These are phyloP conservation scores for Mycena filopes DNA, from an alignment of 768 basidiomycete genomes.

Conservation along the genomic window DNA sequence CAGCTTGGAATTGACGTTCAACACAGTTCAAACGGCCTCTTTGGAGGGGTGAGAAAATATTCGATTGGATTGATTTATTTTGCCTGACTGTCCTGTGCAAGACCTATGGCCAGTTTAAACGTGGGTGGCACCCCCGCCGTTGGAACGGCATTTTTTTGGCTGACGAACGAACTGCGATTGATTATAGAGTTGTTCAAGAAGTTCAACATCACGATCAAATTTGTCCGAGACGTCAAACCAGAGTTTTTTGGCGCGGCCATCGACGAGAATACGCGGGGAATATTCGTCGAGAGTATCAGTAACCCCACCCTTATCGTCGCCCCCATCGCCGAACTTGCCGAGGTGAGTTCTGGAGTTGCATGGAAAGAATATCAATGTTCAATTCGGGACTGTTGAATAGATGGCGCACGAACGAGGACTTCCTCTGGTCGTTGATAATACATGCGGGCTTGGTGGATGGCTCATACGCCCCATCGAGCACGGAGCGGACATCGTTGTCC, in stretches of 20 bases:
- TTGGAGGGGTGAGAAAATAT: slow-evolving; percentile 16
- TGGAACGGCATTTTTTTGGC: no score
- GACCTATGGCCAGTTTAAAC: slow-evolving; percentile 24
- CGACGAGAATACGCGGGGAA: slow-evolving; percentile 25
- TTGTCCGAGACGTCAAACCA: slow-evolving; percentile 17
- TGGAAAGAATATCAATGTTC: slow-evolving; percentile 27
- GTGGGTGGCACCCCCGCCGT: neutral
- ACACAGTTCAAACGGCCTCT: slow-evolving; percentile 23
- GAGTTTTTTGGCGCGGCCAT: slow-evolving; percentile 26
- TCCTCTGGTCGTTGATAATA: slow-evolving; percentile 74
- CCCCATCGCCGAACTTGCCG: slow-evolving; percentile 20
- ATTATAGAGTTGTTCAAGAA: slow-evolving; percentile 19
- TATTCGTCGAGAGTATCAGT: slow-evolving; percentile 67
- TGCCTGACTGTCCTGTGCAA: no score
- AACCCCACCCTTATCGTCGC: slow-evolving; percentile 54
- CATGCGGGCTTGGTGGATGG: slow-evolving; percentile 69
- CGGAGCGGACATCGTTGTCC: slow-evolving; percentile 50
- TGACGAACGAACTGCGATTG: no score
- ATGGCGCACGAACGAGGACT: slow-evolving; percentile 65
- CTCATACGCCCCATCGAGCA: slow-evolving; percentile 38
- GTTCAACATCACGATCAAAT: slow-evolving; percentile 27
- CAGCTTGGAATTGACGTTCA: neutral
- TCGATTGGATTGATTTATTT: neutral
- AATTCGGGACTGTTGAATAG: slow-evolving; percentile 43
- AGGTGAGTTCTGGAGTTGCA: slow-evolving; percentile 52